Conservation (phyloP, 225 moss, liverwort and hornwort species). For the Pseudoscleropodium purum region DNA sequence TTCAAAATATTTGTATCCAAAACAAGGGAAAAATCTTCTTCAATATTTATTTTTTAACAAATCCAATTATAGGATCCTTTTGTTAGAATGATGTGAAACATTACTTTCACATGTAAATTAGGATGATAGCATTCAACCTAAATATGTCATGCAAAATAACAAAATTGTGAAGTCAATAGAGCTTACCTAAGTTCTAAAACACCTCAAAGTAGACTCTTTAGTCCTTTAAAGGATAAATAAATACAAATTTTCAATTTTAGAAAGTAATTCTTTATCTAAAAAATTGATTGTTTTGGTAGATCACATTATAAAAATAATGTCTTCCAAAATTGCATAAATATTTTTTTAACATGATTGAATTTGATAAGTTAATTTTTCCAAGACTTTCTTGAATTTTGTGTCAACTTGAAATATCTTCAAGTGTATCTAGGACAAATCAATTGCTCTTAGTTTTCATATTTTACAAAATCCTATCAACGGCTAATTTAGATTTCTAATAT, state of each 20-base stretch:
- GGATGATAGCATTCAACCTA: background rate
- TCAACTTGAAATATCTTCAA: background rate
- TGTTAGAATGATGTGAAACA: background rate
- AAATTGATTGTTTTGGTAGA: background rate
- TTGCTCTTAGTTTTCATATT: background rate
- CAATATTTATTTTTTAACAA: too few species aligned
- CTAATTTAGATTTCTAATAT: background rate
- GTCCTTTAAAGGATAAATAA: too few species aligned
- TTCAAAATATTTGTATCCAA: background rate
- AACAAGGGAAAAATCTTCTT: background rate
- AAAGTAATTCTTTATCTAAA: background rate
- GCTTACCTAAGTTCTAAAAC: rapidly evolving
- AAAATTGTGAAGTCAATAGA: background rate
- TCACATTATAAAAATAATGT: background rate
- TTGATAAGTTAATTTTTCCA: too few species aligned
- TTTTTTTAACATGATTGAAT: background rate
- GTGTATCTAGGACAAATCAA: background rate
- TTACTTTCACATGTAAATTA: too few species aligned
- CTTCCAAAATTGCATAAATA: background rate
- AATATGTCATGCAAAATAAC: too few species aligned
- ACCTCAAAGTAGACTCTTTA: rapidly evolving
- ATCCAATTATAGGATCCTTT: rapidly evolving
- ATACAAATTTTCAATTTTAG: background rate
- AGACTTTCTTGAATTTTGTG: background rate
- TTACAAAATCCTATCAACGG: background rate